Conservation (phyloP, 805 yeast species). For the Ogataea saltuana region DNA sequence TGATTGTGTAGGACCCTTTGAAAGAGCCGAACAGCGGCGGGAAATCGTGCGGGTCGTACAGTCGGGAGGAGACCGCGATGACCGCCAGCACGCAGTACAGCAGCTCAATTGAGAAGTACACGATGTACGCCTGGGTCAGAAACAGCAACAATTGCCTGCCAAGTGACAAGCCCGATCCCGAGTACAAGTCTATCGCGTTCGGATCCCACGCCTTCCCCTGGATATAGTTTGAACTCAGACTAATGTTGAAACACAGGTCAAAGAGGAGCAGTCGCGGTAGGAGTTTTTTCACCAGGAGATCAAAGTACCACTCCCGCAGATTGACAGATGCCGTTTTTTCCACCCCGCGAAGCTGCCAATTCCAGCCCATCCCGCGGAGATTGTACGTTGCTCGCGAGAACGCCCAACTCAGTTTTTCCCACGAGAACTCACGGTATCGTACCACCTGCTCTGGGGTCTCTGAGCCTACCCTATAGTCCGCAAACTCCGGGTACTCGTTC, state of each 20-base stretch:
- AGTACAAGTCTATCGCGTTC: neutral
- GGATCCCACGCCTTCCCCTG: slow-evolving; percentile 8
- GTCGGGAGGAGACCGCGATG: neutral
- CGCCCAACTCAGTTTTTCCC: slow-evolving; percentile 13
- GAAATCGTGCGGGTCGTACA: slow-evolving; percentile 3
- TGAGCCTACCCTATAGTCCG: slow-evolving; percentile 2
- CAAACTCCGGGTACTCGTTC: slow-evolving; percentile 8
- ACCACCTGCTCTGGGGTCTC: slow-evolving; percentile 10
- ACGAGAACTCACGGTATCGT: slow-evolving; percentile 1
- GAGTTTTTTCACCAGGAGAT: neutral
- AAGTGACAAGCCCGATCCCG: slow-evolving; percentile 1
- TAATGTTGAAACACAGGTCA: neutral
- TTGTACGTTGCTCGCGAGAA: slow-evolving; percentile 6
- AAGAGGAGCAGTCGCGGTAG: neutral
- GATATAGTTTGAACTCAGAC: slow-evolving; percentile 1
- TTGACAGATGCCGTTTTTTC: neutral
- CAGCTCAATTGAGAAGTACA: slow-evolving; percentile 2
- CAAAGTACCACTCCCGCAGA: neutral
- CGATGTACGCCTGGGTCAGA: neutral
- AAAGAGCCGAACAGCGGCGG: slow-evolving; percentile 6
- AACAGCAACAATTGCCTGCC: neutral
- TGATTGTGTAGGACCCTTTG: neutral
- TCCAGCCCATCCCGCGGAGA: slow-evolving; percentile 16
- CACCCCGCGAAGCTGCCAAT: slow-evolving; percentile 5
- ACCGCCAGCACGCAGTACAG: slow-evolving; percentile 1